Evolutionary conservation across 2,329 filamentous ascomycete species (phyloP).

Genomic region (Capronia epimyces): DNA sequence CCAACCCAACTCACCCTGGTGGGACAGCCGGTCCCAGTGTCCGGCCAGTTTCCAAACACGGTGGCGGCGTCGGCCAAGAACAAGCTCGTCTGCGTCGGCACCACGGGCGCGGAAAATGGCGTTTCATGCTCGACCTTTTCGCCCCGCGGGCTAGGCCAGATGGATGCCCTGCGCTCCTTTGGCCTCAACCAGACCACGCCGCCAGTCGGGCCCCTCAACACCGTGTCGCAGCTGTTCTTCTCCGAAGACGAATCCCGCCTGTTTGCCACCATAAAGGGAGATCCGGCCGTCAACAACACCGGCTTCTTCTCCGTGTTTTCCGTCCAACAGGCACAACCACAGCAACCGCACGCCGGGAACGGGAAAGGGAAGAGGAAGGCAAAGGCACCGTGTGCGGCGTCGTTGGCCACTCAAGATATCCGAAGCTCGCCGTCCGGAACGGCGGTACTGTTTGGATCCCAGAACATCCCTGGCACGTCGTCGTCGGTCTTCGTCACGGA

Average conservation of each 20-base stretch:
- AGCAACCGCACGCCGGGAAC: too few species aligned
- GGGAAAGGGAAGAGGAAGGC: too few species aligned
- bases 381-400: too few species aligned
- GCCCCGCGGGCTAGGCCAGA: conserved; percentile 30
- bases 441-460: conserved; percentile 53
- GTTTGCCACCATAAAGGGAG: conserved; percentile 57
- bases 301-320: conserved; percentile 53
- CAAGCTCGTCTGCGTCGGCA: conserved; percentile 36
- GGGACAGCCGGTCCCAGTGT: conserved; percentile 34
- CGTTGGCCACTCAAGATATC: conserved; percentile 28
- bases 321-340: conserved; percentile 33
- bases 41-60: conserved; percentile 38
- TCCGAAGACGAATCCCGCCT: conserved; percentile 50
- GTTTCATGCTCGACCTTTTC: conserved; percentile 37
- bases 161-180: conserved; percentile 39
- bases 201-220: conserved; percentile 54
- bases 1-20: conserved; percentile 32
- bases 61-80: conserved; percentile 37
- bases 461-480: conserved; percentile 41
- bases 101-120: conserved; percentile 35
- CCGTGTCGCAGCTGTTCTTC: conserved; percentile 57
- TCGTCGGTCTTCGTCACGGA: conserved; percentile 54
- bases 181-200: conserved; percentile 54
- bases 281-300: conserved; percentile 50
- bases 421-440: conserved; percentile 51